phyloP scores from a whole-genome alignment of 176 grass and related monocot species.

The Oryza rufipogon region DNA sequence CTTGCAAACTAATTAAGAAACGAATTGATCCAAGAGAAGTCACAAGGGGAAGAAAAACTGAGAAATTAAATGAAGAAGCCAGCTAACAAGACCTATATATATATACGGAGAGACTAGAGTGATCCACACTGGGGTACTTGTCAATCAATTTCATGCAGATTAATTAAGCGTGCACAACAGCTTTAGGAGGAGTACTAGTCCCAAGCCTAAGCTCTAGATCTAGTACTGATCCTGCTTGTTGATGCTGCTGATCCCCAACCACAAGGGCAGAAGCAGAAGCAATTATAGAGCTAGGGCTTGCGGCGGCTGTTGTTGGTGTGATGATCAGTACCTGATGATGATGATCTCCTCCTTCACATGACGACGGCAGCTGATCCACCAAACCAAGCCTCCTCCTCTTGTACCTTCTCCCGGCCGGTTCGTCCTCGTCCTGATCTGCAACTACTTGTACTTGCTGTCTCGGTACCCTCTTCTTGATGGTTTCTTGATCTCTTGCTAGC shows the following conservation, averaged over 20 bases:
- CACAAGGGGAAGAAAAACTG: not conserved
- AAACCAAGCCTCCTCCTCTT: slow-evolving; percentile 42
- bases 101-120: not conserved
- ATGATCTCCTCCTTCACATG: slow-evolving; percentile 7
- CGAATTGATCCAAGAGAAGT: slow-evolving; percentile 19
- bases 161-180: slow-evolving; percentile 30
- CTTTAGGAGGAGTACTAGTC: slow-evolving; percentile 50
- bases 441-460: slow-evolving; percentile 27
- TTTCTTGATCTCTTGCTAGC: slow-evolving; percentile 14
- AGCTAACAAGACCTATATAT: not conserved
- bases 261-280: slow-evolving; percentile 3
- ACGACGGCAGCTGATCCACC: slow-evolving; percentile 12
- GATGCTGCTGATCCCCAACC: slow-evolving; percentile 38
- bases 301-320: slow-evolving; percentile 15
- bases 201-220: slow-evolving; percentile 87
- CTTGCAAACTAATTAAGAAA: slow-evolving; percentile 27
- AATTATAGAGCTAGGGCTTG: slow-evolving; percentile 42
- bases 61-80: not conserved
- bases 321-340: slow-evolving; percentile 39
- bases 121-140: not conserved
- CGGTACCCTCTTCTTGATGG: slow-evolving; percentile 23
- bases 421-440: slow-evolving; percentile 17
- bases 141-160: slow-evolving; percentile 14
- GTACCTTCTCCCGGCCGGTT: not conserved
- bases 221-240: slow-evolving; percentile 4